Evolutionary conservation across 257 asterid species (phyloP), one percentile per base, ranked within the genome.

Genomic region (Solanum clarkiae): DNA sequence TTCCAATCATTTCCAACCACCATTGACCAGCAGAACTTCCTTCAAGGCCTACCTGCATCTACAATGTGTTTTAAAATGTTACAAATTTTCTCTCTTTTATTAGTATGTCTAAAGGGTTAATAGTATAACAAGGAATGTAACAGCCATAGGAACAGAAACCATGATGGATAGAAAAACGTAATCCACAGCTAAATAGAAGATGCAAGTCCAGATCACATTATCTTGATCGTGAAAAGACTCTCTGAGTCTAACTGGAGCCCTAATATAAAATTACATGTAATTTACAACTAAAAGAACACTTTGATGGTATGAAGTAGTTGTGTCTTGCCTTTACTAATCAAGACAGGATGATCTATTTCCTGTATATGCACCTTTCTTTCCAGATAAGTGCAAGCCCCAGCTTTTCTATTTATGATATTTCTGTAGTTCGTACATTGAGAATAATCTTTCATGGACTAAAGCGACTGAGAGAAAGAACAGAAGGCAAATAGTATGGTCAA

Each of bases 21-120:
- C 98, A 97, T 82, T 97, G 99, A 84, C 98, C 99, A 40, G 94
- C 93, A 79, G 97, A 86, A 91, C 99, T 97, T 86, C 98, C 99
- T 93, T 97, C 99, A 86, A 95, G 93, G 72, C 99, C 99, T 89
- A 97, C 95, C 98, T 97, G 93, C 92, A 92, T 82, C 88, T 86
- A 77, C 83, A 84, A 81, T 56, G 60, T 32, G 79, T 40, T 22
- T 26, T 26, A 55, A 20, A 26, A 14, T 47, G 65, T 79, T 53
- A 79, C 12, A 26, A 8, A 1, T 51, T 15, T 77, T 10, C 12
- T 49, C 55, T 49, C 59, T 75, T 75, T 49, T 72, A n/a, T 74
- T 24, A 49, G 82, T 24, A 26, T 77, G 45, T 17, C 45, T 77
- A 24, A 14, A 51, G 44, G 63, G 5, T 15, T 8, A 22, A 22